Conservation (phyloP, 2,329 filamentous ascomycete genomes). For the Aspergillus vadensis region DNA sequence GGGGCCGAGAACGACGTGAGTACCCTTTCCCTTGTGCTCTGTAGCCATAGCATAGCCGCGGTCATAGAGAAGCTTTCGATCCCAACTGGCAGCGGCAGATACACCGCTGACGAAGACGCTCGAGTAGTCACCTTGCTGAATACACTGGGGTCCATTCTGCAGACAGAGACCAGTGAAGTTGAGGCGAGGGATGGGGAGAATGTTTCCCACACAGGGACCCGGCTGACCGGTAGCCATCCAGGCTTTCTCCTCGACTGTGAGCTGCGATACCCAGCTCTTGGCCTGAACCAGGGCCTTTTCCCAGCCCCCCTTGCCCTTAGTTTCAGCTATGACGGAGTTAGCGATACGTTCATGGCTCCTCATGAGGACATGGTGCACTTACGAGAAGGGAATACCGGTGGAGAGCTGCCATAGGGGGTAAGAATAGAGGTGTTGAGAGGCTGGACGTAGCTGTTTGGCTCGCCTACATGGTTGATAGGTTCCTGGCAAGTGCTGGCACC, state of each 20-base stretch:
- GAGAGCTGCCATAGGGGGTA: conserved; percentile 21
- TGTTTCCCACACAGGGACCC: conserved; percentile 36
- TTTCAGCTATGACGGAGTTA: conserved; percentile 16
- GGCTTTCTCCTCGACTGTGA: conserved; percentile 30
- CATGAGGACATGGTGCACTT: background rate
- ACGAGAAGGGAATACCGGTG: conserved; percentile 24
- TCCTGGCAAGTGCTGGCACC: conserved; percentile 1
- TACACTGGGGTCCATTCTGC: conserved; percentile 48
- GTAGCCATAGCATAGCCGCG: conserved; percentile 57
- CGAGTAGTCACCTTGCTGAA: conserved; percentile 68
- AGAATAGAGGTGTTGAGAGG: conserved; percentile 23
- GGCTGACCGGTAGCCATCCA: conserved; percentile 31
- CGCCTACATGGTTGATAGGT: background rate
- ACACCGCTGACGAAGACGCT: conserved; percentile 76
- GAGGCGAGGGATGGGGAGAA: conserved; percentile 32
- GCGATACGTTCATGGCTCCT: background rate
- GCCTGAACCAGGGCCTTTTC: conserved; percentile 19
- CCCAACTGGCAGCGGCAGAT: conserved; percentile 66
- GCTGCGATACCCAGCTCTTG: conserved; percentile 20
- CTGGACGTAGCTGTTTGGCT: conserved; percentile 22
- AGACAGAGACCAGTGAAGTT: conserved; percentile 34
- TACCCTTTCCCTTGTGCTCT: conserved; percentile 46
- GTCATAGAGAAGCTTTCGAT: conserved; percentile 56
- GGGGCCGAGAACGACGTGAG: conserved; percentile 47
- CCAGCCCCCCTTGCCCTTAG: conserved; percentile 26